Conservation (phyloP, 2,329 filamentous ascomycete species). For the Aspergillus cejpii region DNA sequence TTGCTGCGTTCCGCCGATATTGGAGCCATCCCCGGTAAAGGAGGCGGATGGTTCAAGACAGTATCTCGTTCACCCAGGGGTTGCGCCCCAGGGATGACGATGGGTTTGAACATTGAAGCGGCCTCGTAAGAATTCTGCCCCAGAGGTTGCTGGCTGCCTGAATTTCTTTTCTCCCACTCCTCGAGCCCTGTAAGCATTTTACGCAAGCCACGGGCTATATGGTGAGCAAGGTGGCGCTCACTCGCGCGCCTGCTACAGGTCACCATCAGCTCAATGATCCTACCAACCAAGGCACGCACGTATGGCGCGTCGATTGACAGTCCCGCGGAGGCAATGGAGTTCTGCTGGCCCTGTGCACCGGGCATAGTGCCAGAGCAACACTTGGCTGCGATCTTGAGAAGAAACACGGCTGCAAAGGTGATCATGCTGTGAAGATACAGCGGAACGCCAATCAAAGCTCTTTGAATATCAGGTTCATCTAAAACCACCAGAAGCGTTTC, state of each 20-base stretch:
- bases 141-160: constrained; percentile 16
- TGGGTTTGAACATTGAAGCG: constrained; percentile 32
- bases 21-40: constrained; percentile 34
- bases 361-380: constrained; percentile 30
- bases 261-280: constrained; percentile 35
- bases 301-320: constrained; percentile 32
- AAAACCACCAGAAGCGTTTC: constrained; percentile 39
- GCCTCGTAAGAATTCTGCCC: constrained; percentile 22
- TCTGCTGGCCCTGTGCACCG: constrained; percentile 31
- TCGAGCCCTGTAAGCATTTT: constrained; percentile 38
- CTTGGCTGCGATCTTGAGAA: constrained; percentile 42
- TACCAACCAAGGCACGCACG: constrained; percentile 31
- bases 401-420: constrained; percentile 43
- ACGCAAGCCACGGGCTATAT: constrained; percentile 34
- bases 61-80: constrained; percentile 34
- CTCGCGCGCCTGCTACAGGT: constrained; percentile 35
- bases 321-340: constrained; percentile 35
- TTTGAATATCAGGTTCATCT: constrained; percentile 41
- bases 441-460: constrained; percentile 40
- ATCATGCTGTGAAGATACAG: constrained; percentile 45
- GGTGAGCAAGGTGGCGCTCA: constrained; percentile 38
- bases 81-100: constrained; percentile 34
- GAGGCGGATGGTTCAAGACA: constrained; percentile 32
- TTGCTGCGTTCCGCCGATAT: constrained; percentile 36
- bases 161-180: constrained; percentile 35